These are phyloP conservation scores for Dictyophora rubrovolvata DNA, from an alignment of 768 basidiomycete genomes.

Conservation along the genomic window DNA sequence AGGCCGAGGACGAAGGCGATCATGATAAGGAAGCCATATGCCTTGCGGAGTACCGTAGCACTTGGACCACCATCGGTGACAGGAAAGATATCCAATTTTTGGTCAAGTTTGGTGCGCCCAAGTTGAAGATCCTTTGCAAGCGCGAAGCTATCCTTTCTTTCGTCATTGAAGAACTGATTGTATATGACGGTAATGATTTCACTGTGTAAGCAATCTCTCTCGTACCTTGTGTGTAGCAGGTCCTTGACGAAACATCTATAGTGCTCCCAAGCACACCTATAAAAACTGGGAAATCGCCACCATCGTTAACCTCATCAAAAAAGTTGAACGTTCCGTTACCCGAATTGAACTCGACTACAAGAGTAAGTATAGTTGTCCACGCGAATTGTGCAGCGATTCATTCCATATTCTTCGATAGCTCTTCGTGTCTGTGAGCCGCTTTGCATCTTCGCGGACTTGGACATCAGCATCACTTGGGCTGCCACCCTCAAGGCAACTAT, in stretches of 20 bases:
- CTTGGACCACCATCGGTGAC: constrained; percentile 6
- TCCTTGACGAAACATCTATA: not conserved
- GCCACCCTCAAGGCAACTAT: not conserved
- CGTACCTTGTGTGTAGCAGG: no score
- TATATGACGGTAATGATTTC: constrained; percentile 6
- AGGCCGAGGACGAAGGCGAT: not conserved
- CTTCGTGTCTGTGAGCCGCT: not conserved
- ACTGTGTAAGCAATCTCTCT: not conserved
- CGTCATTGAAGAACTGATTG: constrained; percentile 8
- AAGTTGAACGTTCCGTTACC: constrained; percentile 15
- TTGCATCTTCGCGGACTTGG: not conserved
- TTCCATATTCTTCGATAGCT: not conserved
- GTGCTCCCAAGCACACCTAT: not conserved
- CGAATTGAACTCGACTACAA: constrained; percentile 17
- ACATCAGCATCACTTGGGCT: not conserved
- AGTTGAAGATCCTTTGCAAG: constrained; percentile 16
- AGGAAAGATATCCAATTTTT: constrained; percentile 13
- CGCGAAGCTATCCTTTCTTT: constrained; percentile 19
- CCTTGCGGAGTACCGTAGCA: constrained; percentile 15
- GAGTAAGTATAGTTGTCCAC: constrained; percentile 9
- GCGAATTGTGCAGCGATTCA: not conserved
- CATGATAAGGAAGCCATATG: constrained; percentile 1
- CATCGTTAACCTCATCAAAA: constrained; percentile 17
- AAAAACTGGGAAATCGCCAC: constrained; percentile 18
- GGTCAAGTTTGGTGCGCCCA: constrained; percentile 16